Evolutionary conservation across 2,329 filamentous ascomycete genomes (phyloP), one percentile per base, ranked within the genome.

Genomic region (Ceratocystiopsis minuta): DNA sequence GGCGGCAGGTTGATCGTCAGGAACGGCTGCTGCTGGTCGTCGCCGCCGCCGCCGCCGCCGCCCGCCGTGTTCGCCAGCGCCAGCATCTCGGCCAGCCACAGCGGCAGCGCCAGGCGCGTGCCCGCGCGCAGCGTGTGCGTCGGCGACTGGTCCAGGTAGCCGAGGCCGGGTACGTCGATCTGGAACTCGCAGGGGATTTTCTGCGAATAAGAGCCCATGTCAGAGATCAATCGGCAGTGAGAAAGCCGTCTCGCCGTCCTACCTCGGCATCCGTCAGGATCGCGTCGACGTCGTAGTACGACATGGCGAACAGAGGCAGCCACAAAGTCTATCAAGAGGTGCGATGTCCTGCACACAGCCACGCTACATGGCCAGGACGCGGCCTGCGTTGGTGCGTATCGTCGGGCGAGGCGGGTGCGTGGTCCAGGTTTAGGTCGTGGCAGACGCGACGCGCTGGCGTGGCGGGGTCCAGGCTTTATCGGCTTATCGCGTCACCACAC

Each of bases 111-210:
- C 38, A 96, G 68, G 36, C 78, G 76, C 1, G 85, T 88, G 46
- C 83, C 82, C 42, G 78, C 62, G 58, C 88, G 90, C 52, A 96
- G 78, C 56, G 81, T 61, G 31, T 68, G 62, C 3, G 60, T 57
- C 18, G 81, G 71, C 54, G 84, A 88, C 54, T 86, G 86, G 61
- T 93, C 86, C 45, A 98, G 70, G 57, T 93, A 85, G 50, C 87
- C 87, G 37, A 96, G 73, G 43, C 82, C 78, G 16, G 86, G 80
- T 31, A 94, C 78, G 45, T 88, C 81, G 54, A 95, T 73, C 55
- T 94, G 82, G 62, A 96, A 95, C 40, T 82, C 92, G 65, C 87
- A 94, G 35, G 90, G 88, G 31, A 95, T 75, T 81, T 95, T 96
- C 78, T 45, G 16, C 2, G 14, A 38, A 24, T n/a, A n/a, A 20